Evolutionary conservation across 768 basidiomycete genomes (phyloP).

Genomic region (Suillus subaureus): DNA sequence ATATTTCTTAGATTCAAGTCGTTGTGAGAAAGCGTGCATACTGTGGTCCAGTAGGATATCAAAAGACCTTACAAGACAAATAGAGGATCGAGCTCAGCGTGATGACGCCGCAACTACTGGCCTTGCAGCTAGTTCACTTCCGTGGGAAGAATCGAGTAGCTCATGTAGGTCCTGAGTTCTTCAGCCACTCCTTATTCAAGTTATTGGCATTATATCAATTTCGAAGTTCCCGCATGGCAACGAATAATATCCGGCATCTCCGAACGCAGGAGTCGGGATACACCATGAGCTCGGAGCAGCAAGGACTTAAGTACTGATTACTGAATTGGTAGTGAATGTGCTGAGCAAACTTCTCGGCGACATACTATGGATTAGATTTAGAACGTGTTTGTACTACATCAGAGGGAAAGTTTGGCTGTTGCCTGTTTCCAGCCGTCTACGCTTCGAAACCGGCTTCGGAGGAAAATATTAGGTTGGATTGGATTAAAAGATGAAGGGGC

Average conservation of each 20-base stretch:
- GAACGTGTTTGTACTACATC: no score
- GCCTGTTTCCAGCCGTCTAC: no score
- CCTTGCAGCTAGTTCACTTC: background rate
- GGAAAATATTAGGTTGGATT: background rate
- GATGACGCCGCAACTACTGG: background rate
- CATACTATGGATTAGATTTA: no score
- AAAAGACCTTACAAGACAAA: background rate
- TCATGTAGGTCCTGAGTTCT: no score
- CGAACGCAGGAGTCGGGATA: no score
- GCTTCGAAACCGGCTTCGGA: background rate
- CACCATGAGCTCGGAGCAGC: background rate
- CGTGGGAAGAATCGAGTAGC: background rate
- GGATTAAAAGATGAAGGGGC: background rate
- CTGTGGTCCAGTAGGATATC: background rate
- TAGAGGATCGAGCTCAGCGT: background rate
- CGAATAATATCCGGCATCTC: no score
- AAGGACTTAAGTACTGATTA: background rate
- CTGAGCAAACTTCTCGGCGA: no score
- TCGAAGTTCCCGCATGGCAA: no score
- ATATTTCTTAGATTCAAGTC: background rate
- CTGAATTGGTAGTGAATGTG: no score
- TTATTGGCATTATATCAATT: no score
- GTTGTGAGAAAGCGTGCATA: background rate
- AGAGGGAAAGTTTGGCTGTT: no score
- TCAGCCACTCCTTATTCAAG: no score